Base-by-base conservation (phyloP, 2,329 filamentous ascomycete genomes). In the Amesomyces nigricolor region DNA sequence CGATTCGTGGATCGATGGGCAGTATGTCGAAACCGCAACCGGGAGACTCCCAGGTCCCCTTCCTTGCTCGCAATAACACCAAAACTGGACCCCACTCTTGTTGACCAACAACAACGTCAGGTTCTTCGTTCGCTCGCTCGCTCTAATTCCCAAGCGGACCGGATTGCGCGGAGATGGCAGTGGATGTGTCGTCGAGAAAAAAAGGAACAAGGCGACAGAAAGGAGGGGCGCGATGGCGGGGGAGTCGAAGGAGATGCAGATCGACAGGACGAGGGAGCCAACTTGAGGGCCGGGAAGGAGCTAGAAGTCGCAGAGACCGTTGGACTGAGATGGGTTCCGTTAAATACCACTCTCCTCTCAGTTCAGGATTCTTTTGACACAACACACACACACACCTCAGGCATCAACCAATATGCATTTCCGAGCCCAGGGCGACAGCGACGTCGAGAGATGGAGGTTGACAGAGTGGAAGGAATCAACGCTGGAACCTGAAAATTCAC, bases 391-490 rank as follows among this genome's bases (percentile, higher is more conserved):
- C 11, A 13, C 32, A 10, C 9, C 8, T 35, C 32, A 9, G 32
- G 32, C 32, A 13, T 35, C 32, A 7, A 10, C 6, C 30, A 35
- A 9, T 35, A 9, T 35, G 32, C 32, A 13, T 5, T 11, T 13
- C 11, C 3, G 11, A 13, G 32, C 22, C 22, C 32, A 35, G 32
- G 7, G 32, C 51, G 42, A 30, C 42, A 22, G 19, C 42, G 14
- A 44, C 42, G 19, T 26, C 5, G 17, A n/a, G 30, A 29, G 19
- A 13, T 19, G 46, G 4, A 30, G 22, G 47, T 48, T 17, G 17
- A 19, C 43, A 47, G 35, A 30, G 39, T 43, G 30, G 47, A 51
- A 47, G 51, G 48, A 56, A 56, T 44, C 47, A 19, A 37, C 37
- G 17, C 43, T 3, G 30, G 42, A 14, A 6, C 22, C 4, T 17